A percentile compares a stretch with the other conserved stretches of the same genome.
phyloP scores from a whole-genome alignment of 345 rosid species.

The Populus davidiana region DNA sequence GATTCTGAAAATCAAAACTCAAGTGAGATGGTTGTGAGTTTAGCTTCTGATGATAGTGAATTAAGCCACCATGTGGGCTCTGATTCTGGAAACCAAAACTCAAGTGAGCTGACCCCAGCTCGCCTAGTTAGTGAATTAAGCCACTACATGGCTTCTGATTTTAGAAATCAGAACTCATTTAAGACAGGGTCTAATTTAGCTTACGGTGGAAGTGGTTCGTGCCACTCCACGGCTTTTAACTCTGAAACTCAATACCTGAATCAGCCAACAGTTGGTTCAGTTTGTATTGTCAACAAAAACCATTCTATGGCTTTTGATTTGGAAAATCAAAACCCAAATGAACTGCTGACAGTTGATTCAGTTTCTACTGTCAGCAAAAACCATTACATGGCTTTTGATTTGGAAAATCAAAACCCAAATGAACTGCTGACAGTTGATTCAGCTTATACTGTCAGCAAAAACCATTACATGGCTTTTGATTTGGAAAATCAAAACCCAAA shows the following conservation, averaged over 20 bases:
- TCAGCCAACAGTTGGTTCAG: not conserved
- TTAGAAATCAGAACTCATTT: not conserved
- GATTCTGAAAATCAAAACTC: not conserved
- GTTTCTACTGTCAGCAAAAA: no score
- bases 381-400: not conserved
- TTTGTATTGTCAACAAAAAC: not conserved
- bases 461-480: not conserved
- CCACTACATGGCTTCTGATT: not conserved
- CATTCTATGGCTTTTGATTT: not conserved
- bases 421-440: no score
- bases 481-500: no score
- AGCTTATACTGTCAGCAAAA: no score
- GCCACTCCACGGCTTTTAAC: not conserved
- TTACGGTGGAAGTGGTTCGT: not conserved
- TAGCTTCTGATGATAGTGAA: not conserved
- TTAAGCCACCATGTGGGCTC: not conserved
- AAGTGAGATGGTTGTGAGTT: not conserved
- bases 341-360: no score
- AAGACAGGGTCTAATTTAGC: not conserved
- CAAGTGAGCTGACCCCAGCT: not conserved
- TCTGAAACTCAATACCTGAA: not conserved
- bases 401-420: not conserved
- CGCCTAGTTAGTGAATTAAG: not conserved
- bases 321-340: not conserved
- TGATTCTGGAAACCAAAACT: constrained; percentile 3